Evolutionary conservation across 441 rosid genomes (phyloP).

Genomic region (Macaranga tanarius): DNA sequence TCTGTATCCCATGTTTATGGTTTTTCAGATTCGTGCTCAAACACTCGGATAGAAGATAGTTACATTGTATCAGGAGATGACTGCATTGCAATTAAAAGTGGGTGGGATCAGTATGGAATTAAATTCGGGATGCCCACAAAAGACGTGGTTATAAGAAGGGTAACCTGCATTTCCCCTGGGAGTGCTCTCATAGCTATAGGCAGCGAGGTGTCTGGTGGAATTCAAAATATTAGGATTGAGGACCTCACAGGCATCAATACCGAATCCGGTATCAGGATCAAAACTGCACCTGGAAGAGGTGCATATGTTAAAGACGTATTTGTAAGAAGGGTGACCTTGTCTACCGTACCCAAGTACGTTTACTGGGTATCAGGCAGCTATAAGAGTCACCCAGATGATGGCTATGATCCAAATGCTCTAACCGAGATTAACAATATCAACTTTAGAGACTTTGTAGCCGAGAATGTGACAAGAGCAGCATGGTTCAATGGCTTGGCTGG

Average conservation of each 20-base stretch:
- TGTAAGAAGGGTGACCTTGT: conserved; percentile 43
- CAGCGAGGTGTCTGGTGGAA: conserved; percentile 84
- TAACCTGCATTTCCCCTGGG: conserved; percentile 73
- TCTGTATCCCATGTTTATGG: background rate
- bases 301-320: conserved; percentile 61
- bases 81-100: conserved; percentile 76
- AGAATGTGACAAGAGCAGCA: conserved; percentile 48
- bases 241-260: conserved; percentile 52
- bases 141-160: conserved; percentile 48
- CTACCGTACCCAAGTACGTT: conserved; percentile 57
- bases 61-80: conserved; percentile 76
- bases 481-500: conserved; percentile 41
- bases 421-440: conserved; percentile 51
- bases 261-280: conserved; percentile 56
- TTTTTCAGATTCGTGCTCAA: conserved; percentile 61
- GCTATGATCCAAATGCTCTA: conserved; percentile 58
- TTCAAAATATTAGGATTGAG: conserved; percentile 58
- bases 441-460: conserved; percentile 49
- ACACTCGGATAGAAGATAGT: conserved; percentile 53
- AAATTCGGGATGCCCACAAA: conserved; percentile 49
- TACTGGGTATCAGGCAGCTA: conserved; percentile 76
- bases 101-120: conserved; percentile 75
- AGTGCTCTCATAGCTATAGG: conserved; percentile 83
- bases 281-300: conserved; percentile 70
- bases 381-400: conserved; percentile 50